A percentile compares a stretch with the other conserved stretches of the same genome.
These are phyloP conservation scores for Podospora comata DNA, from an alignment of 495 filamentous ascomycete species.

Conservation along the genomic window DNA sequence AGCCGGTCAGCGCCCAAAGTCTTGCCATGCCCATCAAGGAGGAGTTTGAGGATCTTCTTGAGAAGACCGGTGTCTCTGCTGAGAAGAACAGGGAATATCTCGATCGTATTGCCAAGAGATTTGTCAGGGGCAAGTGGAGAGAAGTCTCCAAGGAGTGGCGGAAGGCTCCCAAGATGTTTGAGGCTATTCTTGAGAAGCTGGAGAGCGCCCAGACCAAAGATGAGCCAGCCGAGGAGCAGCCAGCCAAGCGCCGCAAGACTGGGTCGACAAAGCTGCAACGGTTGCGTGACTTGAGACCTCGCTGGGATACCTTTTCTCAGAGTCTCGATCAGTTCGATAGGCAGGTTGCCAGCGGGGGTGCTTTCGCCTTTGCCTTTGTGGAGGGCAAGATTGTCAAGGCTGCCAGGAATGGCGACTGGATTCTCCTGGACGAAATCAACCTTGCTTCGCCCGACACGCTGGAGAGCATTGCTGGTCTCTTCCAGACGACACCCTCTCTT, in stretches of 20 bases:
- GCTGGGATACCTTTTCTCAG: constrained; percentile 76
- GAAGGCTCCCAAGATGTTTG: constrained; percentile 81
- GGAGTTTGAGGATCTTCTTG: constrained; percentile 86
- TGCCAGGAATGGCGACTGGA: constrained; percentile 91
- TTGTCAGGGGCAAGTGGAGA: constrained; percentile 79
- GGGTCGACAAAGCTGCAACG: constrained; percentile 61
- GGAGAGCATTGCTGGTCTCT: constrained; percentile 84
- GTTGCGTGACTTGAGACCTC: constrained; percentile 55
- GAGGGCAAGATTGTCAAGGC: constrained; percentile 94
- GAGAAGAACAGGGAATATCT: constrained; percentile 85
- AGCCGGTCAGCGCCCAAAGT: constrained; percentile 85
- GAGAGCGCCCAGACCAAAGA: constrained; percentile 31
- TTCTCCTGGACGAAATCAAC: constrained; percentile 91
- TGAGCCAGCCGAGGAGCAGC: constrained; percentile 55
- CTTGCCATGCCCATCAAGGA: constrained; percentile 88
- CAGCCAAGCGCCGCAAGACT: constrained; percentile 76
- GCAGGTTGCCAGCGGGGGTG: constrained; percentile 72
- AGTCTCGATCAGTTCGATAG: constrained; percentile 77
- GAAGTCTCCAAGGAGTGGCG: constrained; percentile 81
- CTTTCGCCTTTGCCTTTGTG: constrained; percentile 91
- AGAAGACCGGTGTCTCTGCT: constrained; percentile 71
- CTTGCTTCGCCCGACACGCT: constrained; percentile 90
- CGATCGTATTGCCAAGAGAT: constrained; percentile 70
- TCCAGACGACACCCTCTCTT: constrained; percentile 75
- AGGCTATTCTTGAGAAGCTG: constrained; percentile 60